Base-by-base conservation (phyloP, 2,329 filamentous ascomycete genomes). In the Trichoderma brevicompactum region DNA sequence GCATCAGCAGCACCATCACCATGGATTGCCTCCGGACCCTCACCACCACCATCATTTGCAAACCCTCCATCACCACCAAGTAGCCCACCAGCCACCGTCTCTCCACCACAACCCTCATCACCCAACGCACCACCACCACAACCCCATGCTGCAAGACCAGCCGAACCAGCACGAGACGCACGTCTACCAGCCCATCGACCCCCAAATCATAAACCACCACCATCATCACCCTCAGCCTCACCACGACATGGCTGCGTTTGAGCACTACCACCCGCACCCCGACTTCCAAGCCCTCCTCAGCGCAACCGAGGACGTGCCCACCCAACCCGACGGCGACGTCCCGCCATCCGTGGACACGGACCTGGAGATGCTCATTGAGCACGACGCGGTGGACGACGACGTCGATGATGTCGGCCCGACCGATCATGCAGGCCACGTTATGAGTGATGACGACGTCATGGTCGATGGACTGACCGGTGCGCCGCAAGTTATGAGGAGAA, bases 101-200 rank as follows among this genome's bases (percentile, higher is more conserved):
- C 86, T 87, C 5, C 68, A 73, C n/a, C 68, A 68, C 44, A 23
- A 46, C 17, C 43, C 58, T 44, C 36, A 58, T 54, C 49, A 55
- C 55, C 34, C 56, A 43, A 23, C 38, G 9, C 43, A 70, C 43
- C 72, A 76, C 28, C 74, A 73, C 15, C 76, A 80, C 53, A 74
- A 77, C 53, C 71, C 74, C 66, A 70, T 76, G 71, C 66, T 78
- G 12, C 76, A 78, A 15, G 74, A 70, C 40, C 73, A 73, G 54
- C 72, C 73, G 54, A 66, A 70, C 32, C 71, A 69, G 38, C 67
- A 70, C 38, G 67, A 74, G 28, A 68, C 75, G 23, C 75, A 76
- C 36, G 75, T 80, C 34, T 84, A 83, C 71, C 82, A 85, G 61
- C 85, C 84, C 32, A 86, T 87, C 73, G 84, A 87, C 71, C 84